phyloP scores from a whole-genome alignment of 75 land plant genomes.

The Cunninghamia lanceolata region DNA sequence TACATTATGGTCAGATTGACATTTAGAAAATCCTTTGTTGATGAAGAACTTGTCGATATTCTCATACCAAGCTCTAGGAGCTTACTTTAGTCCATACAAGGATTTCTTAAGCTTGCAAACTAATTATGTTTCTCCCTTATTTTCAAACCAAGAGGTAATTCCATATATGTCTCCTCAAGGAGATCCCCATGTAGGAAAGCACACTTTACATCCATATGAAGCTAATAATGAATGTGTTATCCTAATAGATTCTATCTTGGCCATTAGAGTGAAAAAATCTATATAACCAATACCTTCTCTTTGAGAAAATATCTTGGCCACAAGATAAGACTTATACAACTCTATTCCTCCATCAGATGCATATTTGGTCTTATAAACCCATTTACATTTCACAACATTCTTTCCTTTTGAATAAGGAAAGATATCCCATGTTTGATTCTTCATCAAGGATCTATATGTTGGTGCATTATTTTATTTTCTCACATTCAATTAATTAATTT shows the following conservation, averaged over 20 bases:
- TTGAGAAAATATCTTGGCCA: conserved; percentile 1
- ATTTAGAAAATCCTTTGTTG: not conserved
- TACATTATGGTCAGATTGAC: not conserved
- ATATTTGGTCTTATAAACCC: conserved; percentile 14
- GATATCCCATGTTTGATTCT: conserved; percentile 10
- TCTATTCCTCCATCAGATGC: not conserved
- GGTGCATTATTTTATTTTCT: too few relatives aligned
- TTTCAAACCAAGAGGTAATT: not conserved
- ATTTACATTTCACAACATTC: conserved; percentile 5
- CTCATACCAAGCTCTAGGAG: not conserved
- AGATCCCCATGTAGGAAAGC: not conserved
- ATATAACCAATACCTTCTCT: conserved; percentile 9
- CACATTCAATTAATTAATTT: too few relatives aligned
- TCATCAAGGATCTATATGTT: not conserved
- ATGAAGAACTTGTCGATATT: not conserved
- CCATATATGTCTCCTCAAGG: conserved; percentile 3
- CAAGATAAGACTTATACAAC: conserved; percentile 4
- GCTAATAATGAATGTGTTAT: not conserved
- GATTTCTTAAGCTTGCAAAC: not conserved
- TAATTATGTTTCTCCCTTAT: not conserved
- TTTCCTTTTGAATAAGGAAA: not conserved
- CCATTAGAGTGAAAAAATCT: conserved; percentile 6
- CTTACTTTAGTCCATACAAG: not conserved
- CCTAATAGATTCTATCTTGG: not conserved
- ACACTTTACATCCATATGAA: conserved; percentile 9